These are phyloP conservation scores for Purpureocillium takamizusanense DNA, from an alignment of 2,329 filamentous ascomycete genomes.

Conservation along the genomic window DNA sequence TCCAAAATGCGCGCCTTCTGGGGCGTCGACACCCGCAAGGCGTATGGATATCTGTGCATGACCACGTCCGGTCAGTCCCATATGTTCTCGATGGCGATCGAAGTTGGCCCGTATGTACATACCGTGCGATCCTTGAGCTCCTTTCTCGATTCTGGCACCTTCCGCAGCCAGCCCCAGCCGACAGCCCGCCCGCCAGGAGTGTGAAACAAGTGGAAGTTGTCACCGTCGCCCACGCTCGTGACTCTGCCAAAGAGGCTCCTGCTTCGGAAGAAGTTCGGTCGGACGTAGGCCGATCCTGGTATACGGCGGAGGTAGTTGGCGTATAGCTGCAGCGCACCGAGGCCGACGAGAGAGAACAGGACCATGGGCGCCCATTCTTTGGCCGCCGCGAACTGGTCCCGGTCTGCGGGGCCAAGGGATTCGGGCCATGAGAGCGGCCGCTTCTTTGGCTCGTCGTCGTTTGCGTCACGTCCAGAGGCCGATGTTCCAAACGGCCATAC, in stretches of 20 bases:
- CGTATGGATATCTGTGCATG: slow-evolving; percentile 71
- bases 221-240: slow-evolving; percentile 91
- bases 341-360: slow-evolving; percentile 25
- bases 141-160: slow-evolving; percentile 58
- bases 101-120: slow-evolving; percentile 18
- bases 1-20: slow-evolving; percentile 89
- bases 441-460: slow-evolving; percentile 13
- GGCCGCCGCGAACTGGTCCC: slow-evolving; percentile 22
- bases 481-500: slow-evolving; percentile 30
- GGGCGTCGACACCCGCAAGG: slow-evolving; percentile 86
- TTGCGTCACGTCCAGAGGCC: slow-evolving; percentile 12
- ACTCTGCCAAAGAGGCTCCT: slow-evolving; percentile 76
- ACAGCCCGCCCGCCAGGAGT: slow-evolving; percentile 81
- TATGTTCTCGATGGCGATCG: background rate
- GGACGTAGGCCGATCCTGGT: slow-evolving; percentile 66
- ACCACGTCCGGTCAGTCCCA: slow-evolving; percentile 9
- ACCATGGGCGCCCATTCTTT: slow-evolving; percentile 31
- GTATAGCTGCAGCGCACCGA: slow-evolving; percentile 45
- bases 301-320: slow-evolving; percentile 76
- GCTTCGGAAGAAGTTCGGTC: slow-evolving; percentile 63
- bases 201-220: slow-evolving; percentile 91
- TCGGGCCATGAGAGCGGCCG: slow-evolving; percentile 28
- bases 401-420: slow-evolving; percentile 19
- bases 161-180: slow-evolving; percentile 90
- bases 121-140: slow-evolving; percentile 72